Conservation (phyloP, 2,329 filamentous ascomycete genomes). For the Fusarium udum region DNA sequence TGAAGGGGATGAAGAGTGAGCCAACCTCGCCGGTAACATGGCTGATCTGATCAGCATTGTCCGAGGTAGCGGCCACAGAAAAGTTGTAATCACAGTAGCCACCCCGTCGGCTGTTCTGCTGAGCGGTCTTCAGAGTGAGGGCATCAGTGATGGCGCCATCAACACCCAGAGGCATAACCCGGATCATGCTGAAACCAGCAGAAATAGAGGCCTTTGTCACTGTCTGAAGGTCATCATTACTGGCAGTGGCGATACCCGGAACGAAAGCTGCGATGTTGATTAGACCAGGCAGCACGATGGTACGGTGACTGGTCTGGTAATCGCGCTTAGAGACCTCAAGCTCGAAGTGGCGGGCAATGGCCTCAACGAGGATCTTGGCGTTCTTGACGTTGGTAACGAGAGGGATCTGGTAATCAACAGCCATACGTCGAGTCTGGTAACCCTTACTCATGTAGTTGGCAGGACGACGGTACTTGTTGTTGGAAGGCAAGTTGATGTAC, state of each 20-base stretch:
- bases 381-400: slow-evolving; percentile 99
- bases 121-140: slow-evolving; percentile 74
- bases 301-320: slow-evolving; percentile 89
- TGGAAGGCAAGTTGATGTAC: slow-evolving; percentile 99
- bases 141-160: slow-evolving; percentile 79
- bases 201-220: slow-evolving; percentile 79
- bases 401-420: slow-evolving; percentile 95
- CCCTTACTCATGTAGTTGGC: slow-evolving; percentile 99
- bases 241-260: slow-evolving; percentile 72
- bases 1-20: slow-evolving; percentile 84
- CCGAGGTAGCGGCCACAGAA: slow-evolving; percentile 77
- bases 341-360: slow-evolving; percentile 87
- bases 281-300: slow-evolving; percentile 76
- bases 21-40: slow-evolving; percentile 78
- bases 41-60: slow-evolving; percentile 79
- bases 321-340: slow-evolving; percentile 85
- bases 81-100: slow-evolving; percentile 83
- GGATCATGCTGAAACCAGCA: slow-evolving; percentile 82
- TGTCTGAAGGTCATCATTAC: slow-evolving; percentile 73
- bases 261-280: slow-evolving; percentile 85
- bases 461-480: slow-evolving; percentile 94
- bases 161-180: slow-evolving; percentile 79
- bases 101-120: slow-evolving; percentile 73
- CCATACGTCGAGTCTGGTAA: slow-evolving; percentile 96
- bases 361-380: slow-evolving; percentile 95